phyloP scores from a whole-genome alignment of 441 rosid species.

The Erodium texanum region DNA sequence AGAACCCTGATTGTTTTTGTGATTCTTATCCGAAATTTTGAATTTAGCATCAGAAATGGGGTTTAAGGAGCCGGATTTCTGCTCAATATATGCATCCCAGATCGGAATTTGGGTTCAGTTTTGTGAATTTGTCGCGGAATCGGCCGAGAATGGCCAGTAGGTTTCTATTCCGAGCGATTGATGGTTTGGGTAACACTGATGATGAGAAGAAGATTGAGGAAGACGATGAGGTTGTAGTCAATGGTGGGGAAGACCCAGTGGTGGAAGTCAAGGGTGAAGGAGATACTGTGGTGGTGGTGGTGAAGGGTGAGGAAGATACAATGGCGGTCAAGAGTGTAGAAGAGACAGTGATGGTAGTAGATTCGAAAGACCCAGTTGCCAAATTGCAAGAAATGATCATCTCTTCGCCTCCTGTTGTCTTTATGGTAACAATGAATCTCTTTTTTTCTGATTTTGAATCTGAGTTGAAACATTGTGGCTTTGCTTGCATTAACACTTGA shows the following conservation, averaged over 20 bases:
- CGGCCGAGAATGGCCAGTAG: constrained; percentile 13
- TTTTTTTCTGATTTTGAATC: background rate
- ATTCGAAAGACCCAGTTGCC: constrained; percentile 21
- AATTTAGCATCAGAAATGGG: constrained; percentile 30
- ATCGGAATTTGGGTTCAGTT: constrained; percentile 16
- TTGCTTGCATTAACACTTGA: background rate
- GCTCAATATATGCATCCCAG: constrained; percentile 24
- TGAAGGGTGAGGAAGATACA: no score
- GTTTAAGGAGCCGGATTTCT: constrained; percentile 24
- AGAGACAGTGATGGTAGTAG: background rate
- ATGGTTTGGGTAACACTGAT: constrained; percentile 24
- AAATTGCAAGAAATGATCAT: constrained; percentile 34
- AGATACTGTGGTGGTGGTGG: background rate
- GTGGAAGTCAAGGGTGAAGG: background rate
- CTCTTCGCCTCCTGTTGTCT: constrained; percentile 50
- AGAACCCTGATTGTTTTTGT: background rate
- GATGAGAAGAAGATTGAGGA: constrained; percentile 23
- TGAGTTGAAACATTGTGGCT: background rate
- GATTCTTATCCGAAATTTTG: constrained; percentile 1
- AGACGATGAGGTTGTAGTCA: constrained; percentile 14
- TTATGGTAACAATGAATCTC: constrained; percentile 31
- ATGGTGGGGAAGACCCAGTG: constrained; percentile 9
- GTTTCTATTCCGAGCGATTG: constrained; percentile 30
- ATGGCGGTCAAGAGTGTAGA: background rate
- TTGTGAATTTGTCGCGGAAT: constrained; percentile 21